Evolutionary conservation across 2,329 filamentous ascomycete genomes (phyloP).

Genomic region (Arthrinium phaeospermum): DNA sequence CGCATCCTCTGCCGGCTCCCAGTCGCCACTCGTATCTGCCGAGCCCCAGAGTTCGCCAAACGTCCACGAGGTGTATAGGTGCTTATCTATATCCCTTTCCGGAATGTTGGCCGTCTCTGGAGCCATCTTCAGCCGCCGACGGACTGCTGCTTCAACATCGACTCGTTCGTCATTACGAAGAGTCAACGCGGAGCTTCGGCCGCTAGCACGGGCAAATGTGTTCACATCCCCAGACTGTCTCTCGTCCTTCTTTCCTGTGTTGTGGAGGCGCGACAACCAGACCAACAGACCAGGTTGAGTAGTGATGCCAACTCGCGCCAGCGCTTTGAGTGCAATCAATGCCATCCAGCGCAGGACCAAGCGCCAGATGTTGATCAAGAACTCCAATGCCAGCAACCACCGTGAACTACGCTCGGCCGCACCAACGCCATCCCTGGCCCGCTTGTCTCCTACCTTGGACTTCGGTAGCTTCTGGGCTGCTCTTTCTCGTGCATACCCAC

Average conservation of each 20-base stretch:
- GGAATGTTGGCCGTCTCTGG: constrained; percentile 47
- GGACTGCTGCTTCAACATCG: constrained; percentile 82
- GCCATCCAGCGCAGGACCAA: constrained; percentile 66
- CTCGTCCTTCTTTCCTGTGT: constrained; percentile 37
- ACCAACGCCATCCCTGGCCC: constrained; percentile 71
- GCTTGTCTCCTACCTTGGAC: constrained; percentile 50
- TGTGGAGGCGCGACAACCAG: constrained; percentile 53
- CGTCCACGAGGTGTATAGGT: constrained; percentile 85
- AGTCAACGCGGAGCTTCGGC: constrained; percentile 47
- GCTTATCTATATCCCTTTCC: constrained; percentile 73
- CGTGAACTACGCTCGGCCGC: constrained; percentile 78
- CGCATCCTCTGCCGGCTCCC: constrained; percentile 60
- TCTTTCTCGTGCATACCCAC: constrained; percentile 73
- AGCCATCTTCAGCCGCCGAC: constrained; percentile 59
- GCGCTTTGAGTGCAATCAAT: constrained; percentile 56
- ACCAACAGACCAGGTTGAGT: constrained; percentile 68
- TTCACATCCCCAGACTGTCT: constrained; percentile 27
- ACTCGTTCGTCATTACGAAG: constrained; percentile 67
- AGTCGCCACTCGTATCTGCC: constrained; percentile 81
- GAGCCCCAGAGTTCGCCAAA: constrained; percentile 85
- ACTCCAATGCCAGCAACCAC: constrained; percentile 78
- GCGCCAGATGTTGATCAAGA: constrained; percentile 75
- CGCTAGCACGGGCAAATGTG: constrained; percentile 30
- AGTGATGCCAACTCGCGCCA: constrained; percentile 65
- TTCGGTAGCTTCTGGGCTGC: constrained; percentile 64